Conservation (phyloP, 352 stramenopile genomes). For the Globisporangium cystogenes region DNA sequence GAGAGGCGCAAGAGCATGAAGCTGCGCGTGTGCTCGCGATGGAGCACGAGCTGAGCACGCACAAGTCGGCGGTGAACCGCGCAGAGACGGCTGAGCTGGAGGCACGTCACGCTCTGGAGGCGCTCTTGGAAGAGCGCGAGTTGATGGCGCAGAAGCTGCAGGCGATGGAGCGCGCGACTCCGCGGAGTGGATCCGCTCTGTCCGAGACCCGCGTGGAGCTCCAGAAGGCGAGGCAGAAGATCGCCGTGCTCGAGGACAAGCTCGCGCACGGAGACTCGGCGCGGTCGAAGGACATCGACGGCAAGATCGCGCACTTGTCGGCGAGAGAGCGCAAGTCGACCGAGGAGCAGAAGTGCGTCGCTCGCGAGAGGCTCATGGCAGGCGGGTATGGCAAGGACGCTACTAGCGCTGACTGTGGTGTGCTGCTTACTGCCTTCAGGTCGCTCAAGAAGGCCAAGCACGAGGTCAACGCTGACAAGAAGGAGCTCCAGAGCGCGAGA, state of each 20-base stretch:
- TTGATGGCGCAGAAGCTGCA: constrained; percentile 15
- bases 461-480: constrained; percentile 22
- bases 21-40: neutral
- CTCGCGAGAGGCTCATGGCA: neutral
- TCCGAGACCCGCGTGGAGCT: constrained; percentile 37
- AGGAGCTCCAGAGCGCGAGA: constrained; percentile 23
- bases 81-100: constrained; percentile 12
- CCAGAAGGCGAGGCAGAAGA: constrained; percentile 49
- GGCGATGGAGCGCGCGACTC: constrained; percentile 7
- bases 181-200: constrained; percentile 13
- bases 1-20: neutral
- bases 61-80: constrained; percentile 9
- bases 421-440: constrained; percentile 8
- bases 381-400: no score
- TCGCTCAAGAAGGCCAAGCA: constrained; percentile 37
- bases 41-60: constrained; percentile 5
- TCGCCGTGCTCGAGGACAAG: constrained; percentile 36
- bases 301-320: constrained; percentile 22
- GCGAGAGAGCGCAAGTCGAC: constrained; percentile 24
- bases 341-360: constrained; percentile 47
- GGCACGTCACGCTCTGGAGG: constrained; percentile 7
- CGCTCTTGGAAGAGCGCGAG: constrained; percentile 20
- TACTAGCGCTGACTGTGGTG: neutral
- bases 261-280: constrained; percentile 19
- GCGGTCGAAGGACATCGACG: constrained; percentile 31